Base-by-base conservation (phyloP, 352 stramenopile genomes). In the Pythium brachiatum region DNA sequence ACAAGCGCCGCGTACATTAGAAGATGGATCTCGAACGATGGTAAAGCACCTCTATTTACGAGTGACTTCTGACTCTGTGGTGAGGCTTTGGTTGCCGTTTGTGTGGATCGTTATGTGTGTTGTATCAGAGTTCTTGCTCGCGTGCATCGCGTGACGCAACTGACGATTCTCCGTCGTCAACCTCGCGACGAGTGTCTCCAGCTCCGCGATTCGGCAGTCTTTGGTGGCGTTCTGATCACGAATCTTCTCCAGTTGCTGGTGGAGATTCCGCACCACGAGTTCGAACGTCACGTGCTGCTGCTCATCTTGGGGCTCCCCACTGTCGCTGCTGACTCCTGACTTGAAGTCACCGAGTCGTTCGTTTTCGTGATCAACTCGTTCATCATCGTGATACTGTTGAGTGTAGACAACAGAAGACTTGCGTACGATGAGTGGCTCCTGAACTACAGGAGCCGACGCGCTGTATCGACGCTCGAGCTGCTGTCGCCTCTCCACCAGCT, bases 221-320 rank as follows among this genome's bases (percentile, higher is more conserved):
- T 71, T 72, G 1, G 16, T 53, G 12, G 31, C 11, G 0, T 26
- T 31, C 12, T 67, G 31, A 2, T 38, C 47, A 4, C 48, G 65
- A 5, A 53, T 20, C 3, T 50, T 53, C 34, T 75, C 48, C 2
- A 79, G 36, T 57, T 69, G 68, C 5, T 54, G 18, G 23, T 66
- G 58, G 5, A 83, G 75, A 38, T 68, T 50, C 27, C 70, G 59
- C 29, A 82, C 69, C 26, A 82, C 72, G 2, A 58, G 58, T 29
- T 79, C 72, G 18, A 73, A 46, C 1, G 66, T 74, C 15, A 72
- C 69, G n/a, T 57, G 69, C 23, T 78, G 43, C 15, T 58, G 54
- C 6, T 56, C 34, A 16, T 48, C 31, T 25, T 51, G 31, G 0
- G 29, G 62, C 48, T 63, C 53, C 1, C 23, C 51, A 1, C 55